Percentiles rank a stretch among this genome's conserved stretches.
These are phyloP conservation scores for Xylariaceae sp. DNA, from an alignment of 2,329 filamentous ascomycete species.

Conservation along the genomic window DNA sequence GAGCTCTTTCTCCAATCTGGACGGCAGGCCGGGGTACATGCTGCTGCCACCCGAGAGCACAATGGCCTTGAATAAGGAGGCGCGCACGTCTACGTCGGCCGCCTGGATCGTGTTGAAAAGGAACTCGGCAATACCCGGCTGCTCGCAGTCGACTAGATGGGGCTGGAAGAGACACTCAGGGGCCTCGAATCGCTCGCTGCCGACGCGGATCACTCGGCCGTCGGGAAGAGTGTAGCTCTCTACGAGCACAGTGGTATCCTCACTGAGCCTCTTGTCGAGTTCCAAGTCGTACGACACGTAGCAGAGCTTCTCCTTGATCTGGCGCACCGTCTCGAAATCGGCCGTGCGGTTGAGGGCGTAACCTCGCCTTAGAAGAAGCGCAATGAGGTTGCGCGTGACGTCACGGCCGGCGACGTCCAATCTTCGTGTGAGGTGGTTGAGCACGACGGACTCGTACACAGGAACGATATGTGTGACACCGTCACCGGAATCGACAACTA, in stretches of 20 bases:
- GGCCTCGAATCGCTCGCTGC: slow-evolving; percentile 95
- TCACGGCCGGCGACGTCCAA: slow-evolving; percentile 95
- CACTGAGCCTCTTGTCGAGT: slow-evolving; percentile 89
- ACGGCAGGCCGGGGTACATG: slow-evolving; percentile 98
- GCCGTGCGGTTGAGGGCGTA: slow-evolving; percentile 97
- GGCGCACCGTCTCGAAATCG: slow-evolving; percentile 96
- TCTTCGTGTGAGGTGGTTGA: slow-evolving; percentile 91
- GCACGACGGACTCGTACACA: slow-evolving; percentile 95
- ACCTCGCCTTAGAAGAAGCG: slow-evolving; percentile 83
- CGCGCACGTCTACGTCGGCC: slow-evolving; percentile 90
- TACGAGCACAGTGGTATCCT: slow-evolving; percentile 94
- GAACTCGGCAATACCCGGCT: slow-evolving; percentile 93
- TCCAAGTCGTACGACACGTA: slow-evolving; percentile 98
- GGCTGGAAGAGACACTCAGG: slow-evolving; percentile 98
- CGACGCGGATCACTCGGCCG: slow-evolving; percentile 90
- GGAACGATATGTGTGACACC: slow-evolving; percentile 98
- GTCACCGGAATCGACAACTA: slow-evolving; percentile 98
- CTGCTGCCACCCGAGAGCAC: slow-evolving; percentile 94
- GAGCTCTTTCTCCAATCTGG: slow-evolving; percentile 92
- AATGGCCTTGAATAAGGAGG: slow-evolving; percentile 93
- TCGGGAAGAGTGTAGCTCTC: slow-evolving; percentile 97
- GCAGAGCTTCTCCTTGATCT: slow-evolving; percentile 99
- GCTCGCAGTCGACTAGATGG: slow-evolving; percentile 94
- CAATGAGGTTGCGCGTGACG: slow-evolving; percentile 97
- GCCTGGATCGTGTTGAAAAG: slow-evolving; percentile 98